Evolutionary conservation across 2,329 filamentous ascomycete species (phyloP).

Genomic region (Cylindrodendrum hubeiense): DNA sequence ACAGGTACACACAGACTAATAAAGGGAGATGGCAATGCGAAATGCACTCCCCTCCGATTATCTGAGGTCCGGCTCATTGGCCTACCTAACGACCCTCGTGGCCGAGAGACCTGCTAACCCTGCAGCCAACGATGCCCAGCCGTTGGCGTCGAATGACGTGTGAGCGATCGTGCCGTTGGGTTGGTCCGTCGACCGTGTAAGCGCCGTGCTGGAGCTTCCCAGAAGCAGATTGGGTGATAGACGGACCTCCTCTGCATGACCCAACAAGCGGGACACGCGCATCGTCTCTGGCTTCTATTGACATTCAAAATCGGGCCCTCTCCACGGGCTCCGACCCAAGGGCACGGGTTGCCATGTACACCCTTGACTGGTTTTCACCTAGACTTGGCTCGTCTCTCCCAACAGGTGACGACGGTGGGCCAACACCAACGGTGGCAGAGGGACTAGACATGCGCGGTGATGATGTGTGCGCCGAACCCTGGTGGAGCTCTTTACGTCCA

Average conservation of each 20-base stretch:
- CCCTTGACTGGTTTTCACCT: conserved; percentile 18
- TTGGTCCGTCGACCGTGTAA: conserved; percentile 29
- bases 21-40: conserved; percentile 3
- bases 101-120: conserved; percentile 9
- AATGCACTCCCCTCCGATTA: conserved; percentile 5
- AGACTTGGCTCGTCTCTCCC: conserved; percentile 15
- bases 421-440: neutral
- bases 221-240: conserved; percentile 30
- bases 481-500: conserved; percentile 9
- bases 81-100: conserved; percentile 30
- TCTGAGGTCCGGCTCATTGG: neutral
- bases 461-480: conserved; percentile 6
- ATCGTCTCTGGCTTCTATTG: conserved; percentile 13
- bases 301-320: neutral
- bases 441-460: conserved; percentile 9
- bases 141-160: conserved; percentile 43
- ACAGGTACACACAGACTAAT: neutral
- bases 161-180: conserved; percentile 26
- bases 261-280: conserved; percentile 22
- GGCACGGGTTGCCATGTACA: conserved; percentile 31
- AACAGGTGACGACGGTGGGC: conserved; percentile 31
- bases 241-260: conserved; percentile 34
- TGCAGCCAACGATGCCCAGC: conserved; percentile 35
- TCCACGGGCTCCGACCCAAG: conserved; percentile 27
- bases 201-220: conserved; percentile 35